Evolutionary conservation across 495 filamentous ascomycete species (phyloP).

Genomic region (Penicillium flavigenum): DNA sequence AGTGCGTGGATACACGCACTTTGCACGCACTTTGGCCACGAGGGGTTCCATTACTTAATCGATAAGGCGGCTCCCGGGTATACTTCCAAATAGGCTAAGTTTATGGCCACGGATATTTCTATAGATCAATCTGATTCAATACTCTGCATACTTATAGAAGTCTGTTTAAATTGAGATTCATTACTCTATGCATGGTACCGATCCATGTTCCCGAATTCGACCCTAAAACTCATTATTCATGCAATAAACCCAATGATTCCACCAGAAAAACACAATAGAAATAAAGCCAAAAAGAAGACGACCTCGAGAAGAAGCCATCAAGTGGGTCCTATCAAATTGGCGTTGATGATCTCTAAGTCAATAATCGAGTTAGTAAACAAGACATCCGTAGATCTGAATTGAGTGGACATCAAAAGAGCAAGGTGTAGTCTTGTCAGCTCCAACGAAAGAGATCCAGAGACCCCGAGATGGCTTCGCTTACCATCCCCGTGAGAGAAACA

Average conservation of each 20-base stretch:
- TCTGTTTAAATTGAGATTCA: slow-evolving; percentile 15
- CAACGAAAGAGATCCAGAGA: neutral
- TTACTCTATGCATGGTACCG: slow-evolving; percentile 31
- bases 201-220: slow-evolving; percentile 19
- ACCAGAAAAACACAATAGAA: slow-evolving; percentile 16
- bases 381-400: neutral
- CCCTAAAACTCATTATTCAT: slow-evolving; percentile 26
- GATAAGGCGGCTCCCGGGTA: neutral
- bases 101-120: slow-evolving; percentile 10
- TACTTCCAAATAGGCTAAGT: slow-evolving; percentile 10
- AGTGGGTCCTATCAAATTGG: neutral
- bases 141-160: neutral
- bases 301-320: slow-evolving; percentile 2
- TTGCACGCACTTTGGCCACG: slow-evolving; percentile 7
- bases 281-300: neutral
- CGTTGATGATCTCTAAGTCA: slow-evolving; percentile 3
- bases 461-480: slow-evolving; percentile 1
- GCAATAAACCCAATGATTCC: slow-evolving; percentile 10
- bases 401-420: neutral
- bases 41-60: slow-evolving; percentile 27
- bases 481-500: slow-evolving; percentile 2
- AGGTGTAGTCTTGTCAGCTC: neutral
- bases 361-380: slow-evolving; percentile 7
- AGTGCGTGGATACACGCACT: slow-evolving; percentile 16
- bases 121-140: neutral